Conservation (phyloP, 2,329 filamentous ascomycete genomes). For the Exophiala xenobiotica region DNA sequence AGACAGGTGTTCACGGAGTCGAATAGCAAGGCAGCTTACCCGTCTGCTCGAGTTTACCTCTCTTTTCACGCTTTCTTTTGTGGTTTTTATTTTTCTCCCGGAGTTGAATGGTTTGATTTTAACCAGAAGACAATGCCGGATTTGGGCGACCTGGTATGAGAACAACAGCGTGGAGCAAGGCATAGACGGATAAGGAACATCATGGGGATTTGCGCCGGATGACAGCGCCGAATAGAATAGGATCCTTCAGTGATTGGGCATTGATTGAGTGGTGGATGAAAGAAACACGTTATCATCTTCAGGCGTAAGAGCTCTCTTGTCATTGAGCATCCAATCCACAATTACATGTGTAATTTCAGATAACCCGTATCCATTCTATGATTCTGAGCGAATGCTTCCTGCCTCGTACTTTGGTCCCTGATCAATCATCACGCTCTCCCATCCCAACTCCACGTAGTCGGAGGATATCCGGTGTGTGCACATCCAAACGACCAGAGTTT, state of each 20-base stretch:
- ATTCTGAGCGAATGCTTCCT: no score
- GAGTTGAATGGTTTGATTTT: constrained; percentile 8
- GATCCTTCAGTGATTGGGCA: constrained; percentile 9
- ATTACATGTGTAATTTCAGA: constrained; percentile 28
- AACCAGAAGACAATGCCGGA: not conserved
- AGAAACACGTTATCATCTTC: constrained; percentile 1
- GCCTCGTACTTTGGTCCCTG: not conserved
- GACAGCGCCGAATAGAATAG: constrained; percentile 24
- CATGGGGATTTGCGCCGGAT: constrained; percentile 15
- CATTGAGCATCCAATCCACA: constrained; percentile 20
- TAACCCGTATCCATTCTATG: no score
- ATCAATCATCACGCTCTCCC: not conserved
- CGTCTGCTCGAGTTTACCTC: not conserved
- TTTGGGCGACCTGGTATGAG: constrained; percentile 5
- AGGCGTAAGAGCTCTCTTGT: constrained; percentile 12
- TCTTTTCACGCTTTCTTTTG: not conserved
- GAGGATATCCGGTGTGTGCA: no score
- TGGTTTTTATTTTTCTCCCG: constrained; percentile 1
- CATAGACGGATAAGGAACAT: constrained; percentile 21
- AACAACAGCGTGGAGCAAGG: constrained; percentile 24
- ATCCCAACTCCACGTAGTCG: no score
- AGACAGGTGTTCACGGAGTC: not conserved
- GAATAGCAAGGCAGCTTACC: not conserved
- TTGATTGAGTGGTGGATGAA: constrained; percentile 15
- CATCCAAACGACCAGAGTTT: no score